phyloP scores from a whole-genome alignment of 2,329 filamentous ascomycete genomes.

The Arthrobotrys conoides region DNA sequence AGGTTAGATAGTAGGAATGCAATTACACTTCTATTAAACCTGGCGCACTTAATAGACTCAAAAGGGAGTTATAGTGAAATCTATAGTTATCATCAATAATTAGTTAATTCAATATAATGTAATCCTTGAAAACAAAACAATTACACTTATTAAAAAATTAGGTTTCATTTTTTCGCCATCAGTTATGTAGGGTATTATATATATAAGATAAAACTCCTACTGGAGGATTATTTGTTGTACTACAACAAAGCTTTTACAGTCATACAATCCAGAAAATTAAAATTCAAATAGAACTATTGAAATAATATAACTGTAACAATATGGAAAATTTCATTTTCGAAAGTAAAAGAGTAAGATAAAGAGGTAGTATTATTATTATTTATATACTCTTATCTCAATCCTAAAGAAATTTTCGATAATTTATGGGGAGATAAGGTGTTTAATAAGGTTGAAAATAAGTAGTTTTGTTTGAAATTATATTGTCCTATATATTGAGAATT shows the following conservation, averaged over 20 bases:
- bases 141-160: conserved; percentile 35
- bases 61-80: too few species aligned
- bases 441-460: conserved; percentile 3
- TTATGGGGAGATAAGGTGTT: conserved; percentile 25
- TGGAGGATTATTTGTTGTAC: not conserved
- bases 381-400: conserved; percentile 50
- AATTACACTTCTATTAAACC: conserved; percentile 11
- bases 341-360: not conserved
- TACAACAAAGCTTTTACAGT: conserved; percentile 24
- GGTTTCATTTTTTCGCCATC: conserved; percentile 50
- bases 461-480: not conserved
- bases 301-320: conserved; percentile 53
- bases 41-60: not conserved
- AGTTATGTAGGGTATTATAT: conserved; percentile 28
- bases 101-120: too few species aligned
- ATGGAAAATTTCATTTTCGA: conserved; percentile 55
- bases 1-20: conserved; percentile 9
- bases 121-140: conserved; percentile 8
- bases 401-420: conserved; percentile 53
- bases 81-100: too few species aligned
- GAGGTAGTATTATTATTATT: not conserved
- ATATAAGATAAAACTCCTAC: conserved; percentile 17
- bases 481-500: conserved; percentile 21
- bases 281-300: conserved; percentile 31
- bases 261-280: conserved; percentile 37